Base-by-base conservation (phyloP, 179 eudicot genomes). In the Spinacia oleracea region DNA sequence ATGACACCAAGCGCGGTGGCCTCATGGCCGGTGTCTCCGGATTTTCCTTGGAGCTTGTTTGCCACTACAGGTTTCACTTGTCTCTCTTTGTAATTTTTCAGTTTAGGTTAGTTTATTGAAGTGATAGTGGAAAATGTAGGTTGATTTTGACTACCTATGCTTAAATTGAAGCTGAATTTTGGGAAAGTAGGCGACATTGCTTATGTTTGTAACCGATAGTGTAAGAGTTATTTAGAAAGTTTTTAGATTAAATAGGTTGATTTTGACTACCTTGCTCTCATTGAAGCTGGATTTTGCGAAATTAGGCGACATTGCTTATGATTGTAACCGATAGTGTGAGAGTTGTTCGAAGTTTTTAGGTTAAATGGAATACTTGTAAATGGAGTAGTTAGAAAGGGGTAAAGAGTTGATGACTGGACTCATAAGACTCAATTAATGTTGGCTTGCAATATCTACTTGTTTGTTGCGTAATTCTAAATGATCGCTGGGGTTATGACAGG, bases 21-120 rank as follows among this genome's bases (percentile, higher is more conserved):
- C 71, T 93, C 6, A 79, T 96, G 88, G 85, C 87, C 1, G 94
- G 96, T 6, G 77, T 91, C 3, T 87, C 90, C 3, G 99, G 94
- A 0, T 98, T 89, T 71, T 87, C 96, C 0, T 89, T 96, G 18
- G 98, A 96, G 83, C 97, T 96, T 20, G 96, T 88, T 68, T 93
- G 93, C 84, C 89, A 87, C 71, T 93, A 92, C 78, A 90, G 97
- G 98, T 93, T 6, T 32, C 31, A 18, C 5, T 27, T 23, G 14
- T 1, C 27, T 21, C 40, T 15, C 45, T 25, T 51, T 25, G 66
- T 38, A 10, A 18, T 46, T 53, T 42, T 59, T 21, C 3, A 6
- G 21, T 32, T 46, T 45, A 35, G 75, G 5, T 56, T 50, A 9
- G 8, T n/a, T 32, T 18, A 27, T 43, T 43, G 3, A 31, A 29